phyloP scores from a whole-genome alignment of 2,329 filamentous ascomycete genomes.

The Alternaria arbusti region DNA sequence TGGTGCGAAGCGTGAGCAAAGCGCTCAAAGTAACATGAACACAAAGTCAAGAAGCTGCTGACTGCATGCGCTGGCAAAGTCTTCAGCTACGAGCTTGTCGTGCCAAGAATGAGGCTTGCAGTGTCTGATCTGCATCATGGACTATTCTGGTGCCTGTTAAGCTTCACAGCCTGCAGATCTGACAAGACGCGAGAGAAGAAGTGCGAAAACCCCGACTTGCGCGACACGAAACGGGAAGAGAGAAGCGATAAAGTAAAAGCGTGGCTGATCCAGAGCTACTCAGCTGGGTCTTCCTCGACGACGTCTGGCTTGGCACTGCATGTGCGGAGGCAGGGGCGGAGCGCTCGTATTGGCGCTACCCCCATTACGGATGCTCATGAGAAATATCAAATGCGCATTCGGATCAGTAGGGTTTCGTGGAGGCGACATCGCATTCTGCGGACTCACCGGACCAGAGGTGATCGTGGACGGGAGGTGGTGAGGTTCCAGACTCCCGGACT shows the following conservation, averaged over 20 bases:
- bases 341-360: not conserved
- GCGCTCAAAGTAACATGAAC: not conserved
- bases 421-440: not conserved
- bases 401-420: not conserved
- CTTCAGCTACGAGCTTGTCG: not conserved
- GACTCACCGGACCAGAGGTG: not conserved
- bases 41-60: not conserved
- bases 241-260: slow-evolving; percentile 12
- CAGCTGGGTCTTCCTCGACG: slow-evolving; percentile 18
- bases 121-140: not conserved
- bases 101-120: not conserved
- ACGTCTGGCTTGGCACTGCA: not conserved
- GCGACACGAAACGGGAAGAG: slow-evolving; percentile 1
- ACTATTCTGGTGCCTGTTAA: not conserved
- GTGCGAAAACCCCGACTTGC: not conserved
- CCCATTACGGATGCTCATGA: too few relatives aligned
- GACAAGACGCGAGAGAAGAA: slow-evolving; percentile 3
- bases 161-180: slow-evolving; percentile 4
- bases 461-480: not conserved
- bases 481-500: not conserved
- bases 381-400: not conserved
- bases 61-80: not conserved
- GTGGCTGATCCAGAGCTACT: slow-evolving; percentile 24
- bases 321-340: not conserved
- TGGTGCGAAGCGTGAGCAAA: not conserved